These are phyloP conservation scores for Heimioporus retisporus DNA, from an alignment of 1,284 basidiomycete genomes.

Conservation along the genomic window DNA sequence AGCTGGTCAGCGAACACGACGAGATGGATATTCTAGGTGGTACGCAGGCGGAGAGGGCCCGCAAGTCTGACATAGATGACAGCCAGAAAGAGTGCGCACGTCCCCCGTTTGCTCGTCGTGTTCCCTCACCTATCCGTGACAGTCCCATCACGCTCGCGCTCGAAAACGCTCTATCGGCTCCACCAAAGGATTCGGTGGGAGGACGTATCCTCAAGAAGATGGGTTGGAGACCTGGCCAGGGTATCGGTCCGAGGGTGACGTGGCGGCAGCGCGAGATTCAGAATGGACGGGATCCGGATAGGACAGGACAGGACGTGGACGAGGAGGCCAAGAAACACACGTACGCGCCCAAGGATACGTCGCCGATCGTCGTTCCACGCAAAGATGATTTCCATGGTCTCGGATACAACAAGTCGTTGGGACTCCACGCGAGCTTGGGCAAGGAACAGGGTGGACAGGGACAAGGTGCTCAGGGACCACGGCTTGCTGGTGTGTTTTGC, in stretches of 20 bases:
- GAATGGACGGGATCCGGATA: conserved; percentile 60
- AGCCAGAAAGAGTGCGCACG: conserved; percentile 68
- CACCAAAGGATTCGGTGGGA: conserved; percentile 78
- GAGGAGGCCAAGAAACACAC: conserved; percentile 88
- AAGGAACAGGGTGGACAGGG: conserved; percentile 21
- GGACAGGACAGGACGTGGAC: conserved; percentile 63
- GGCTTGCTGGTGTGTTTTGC: conserved; percentile 63
- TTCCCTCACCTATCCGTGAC: conserved; percentile 8
- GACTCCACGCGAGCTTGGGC: conserved; percentile 70
- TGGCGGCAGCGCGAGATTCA: conserved; percentile 81
- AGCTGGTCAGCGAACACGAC: conserved; percentile 81
- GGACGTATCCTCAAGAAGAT: conserved; percentile 91
- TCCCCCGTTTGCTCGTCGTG: neutral
- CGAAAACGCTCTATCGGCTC: conserved; percentile 68
- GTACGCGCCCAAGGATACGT: conserved; percentile 87
- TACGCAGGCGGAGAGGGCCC: conserved; percentile 59
- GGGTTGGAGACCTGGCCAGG: conserved; percentile 96
- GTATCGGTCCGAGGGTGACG: conserved; percentile 92
- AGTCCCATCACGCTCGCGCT: conserved; percentile 74
- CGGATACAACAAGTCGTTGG: conserved; percentile 77
- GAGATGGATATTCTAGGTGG: conserved; percentile 76
- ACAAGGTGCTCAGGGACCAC: conserved; percentile 54
- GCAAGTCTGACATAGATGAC: conserved; percentile 46
- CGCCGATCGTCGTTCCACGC: conserved; percentile 67
- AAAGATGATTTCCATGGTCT: conserved; percentile 87